Conservation (phyloP, 768 basidiomycete species). For the Termitomyces sp. region DNA sequence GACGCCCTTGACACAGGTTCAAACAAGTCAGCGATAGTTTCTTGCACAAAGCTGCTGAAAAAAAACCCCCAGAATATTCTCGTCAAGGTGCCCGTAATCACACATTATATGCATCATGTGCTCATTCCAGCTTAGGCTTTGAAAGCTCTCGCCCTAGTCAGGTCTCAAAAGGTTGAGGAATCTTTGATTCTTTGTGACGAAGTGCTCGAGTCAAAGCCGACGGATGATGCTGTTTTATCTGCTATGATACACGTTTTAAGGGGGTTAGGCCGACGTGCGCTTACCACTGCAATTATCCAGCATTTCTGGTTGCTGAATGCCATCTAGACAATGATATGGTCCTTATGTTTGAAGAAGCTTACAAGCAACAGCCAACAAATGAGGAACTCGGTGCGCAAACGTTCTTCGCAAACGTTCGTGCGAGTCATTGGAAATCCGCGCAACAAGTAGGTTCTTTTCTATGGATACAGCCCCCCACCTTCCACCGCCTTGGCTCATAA, state of each 20-base stretch:
- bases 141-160: constrained; percentile 80
- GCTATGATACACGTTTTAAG: constrained; percentile 84
- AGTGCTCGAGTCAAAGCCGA: constrained; percentile 66
- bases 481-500: neutral
- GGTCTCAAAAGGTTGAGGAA: constrained; percentile 83
- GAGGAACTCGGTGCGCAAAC: constrained; percentile 83
- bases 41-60: constrained; percentile 85
- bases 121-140: constrained; percentile 46
- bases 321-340: constrained; percentile 68
- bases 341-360: constrained; percentile 82
- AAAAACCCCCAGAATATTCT: constrained; percentile 74
- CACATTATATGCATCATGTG: constrained; percentile 9
- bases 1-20: constrained; percentile 85
- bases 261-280: constrained; percentile 64
- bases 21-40: constrained; percentile 80
- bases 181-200: constrained; percentile 76
- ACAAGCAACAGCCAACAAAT: constrained; percentile 72
- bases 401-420: constrained; percentile 80
- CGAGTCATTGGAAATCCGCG: constrained; percentile 80
- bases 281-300: neutral
- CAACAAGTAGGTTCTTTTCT: constrained; percentile 54
- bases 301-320: constrained; percentile 3
- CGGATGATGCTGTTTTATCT: constrained; percentile 67
- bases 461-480: neutral
- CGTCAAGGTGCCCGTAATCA: constrained; percentile 46